Percentiles rank a stretch among this genome's conserved stretches.
Conservation (phyloP, 306 rosid species). For the Quercus agrifolia region DNA sequence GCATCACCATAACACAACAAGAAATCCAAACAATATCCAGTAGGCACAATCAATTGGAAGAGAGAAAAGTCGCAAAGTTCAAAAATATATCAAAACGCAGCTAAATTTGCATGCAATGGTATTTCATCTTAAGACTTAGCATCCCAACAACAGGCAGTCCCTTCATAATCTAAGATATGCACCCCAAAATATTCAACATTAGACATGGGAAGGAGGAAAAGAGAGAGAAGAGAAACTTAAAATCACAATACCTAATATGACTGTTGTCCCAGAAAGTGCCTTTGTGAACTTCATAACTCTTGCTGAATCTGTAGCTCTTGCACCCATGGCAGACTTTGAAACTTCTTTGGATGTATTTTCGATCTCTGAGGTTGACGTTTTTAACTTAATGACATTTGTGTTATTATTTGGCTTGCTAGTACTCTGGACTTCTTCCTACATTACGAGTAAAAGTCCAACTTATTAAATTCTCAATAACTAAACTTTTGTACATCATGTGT, state of each 20-base stretch:
- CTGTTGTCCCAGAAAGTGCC: slow-evolving; percentile 76
- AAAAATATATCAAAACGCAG: not conserved
- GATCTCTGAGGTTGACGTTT: slow-evolving; percentile 31
- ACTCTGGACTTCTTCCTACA: slow-evolving; percentile 61
- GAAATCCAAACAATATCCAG: not conserved
- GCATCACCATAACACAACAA: not conserved
- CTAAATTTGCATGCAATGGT: not conserved
- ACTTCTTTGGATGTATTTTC: slow-evolving; percentile 50
- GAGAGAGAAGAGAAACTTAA: slow-evolving; percentile 14
- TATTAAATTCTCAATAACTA: not conserved
- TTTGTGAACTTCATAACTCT: slow-evolving; percentile 78
- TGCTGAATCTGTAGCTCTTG: slow-evolving; percentile 92
- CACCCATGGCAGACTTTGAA: slow-evolving; percentile 55
- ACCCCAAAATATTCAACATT: not conserved
- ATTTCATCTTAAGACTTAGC: not conserved
- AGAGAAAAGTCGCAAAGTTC: not conserved
- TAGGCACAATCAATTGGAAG: not conserved
- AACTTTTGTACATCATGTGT: not conserved
- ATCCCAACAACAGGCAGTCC: not conserved
- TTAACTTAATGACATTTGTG: slow-evolving; percentile 46
- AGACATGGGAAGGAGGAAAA: not conserved
- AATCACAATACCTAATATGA: slow-evolving; percentile 56
- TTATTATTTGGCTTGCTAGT: slow-evolving; percentile 34
- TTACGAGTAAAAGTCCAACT: slow-evolving; percentile 20
- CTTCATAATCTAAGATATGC: not conserved